Conservation (phyloP, 495 filamentous ascomycete genomes). For the Monascus purpureus region DNA sequence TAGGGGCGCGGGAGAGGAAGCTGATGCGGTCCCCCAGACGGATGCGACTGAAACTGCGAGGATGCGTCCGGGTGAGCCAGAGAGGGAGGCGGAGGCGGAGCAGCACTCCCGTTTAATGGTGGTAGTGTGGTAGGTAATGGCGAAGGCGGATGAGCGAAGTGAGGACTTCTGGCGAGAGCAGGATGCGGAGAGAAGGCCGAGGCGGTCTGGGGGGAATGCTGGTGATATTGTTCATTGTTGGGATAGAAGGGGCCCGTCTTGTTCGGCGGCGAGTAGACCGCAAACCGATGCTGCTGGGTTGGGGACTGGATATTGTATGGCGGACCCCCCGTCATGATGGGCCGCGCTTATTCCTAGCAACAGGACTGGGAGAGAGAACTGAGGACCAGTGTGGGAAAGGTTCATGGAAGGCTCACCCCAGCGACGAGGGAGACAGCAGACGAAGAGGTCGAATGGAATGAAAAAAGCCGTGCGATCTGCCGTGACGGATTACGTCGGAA, state of each 20-base stretch:
- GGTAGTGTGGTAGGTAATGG: slow-evolving; percentile 34
- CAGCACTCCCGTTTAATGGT: slow-evolving; percentile 38
- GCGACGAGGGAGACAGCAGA: not conserved
- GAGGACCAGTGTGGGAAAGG: not conserved
- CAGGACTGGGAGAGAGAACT: not conserved
- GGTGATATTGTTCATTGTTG: slow-evolving; percentile 44
- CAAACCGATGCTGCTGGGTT: slow-evolving; percentile 26
- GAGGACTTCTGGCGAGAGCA: slow-evolving; percentile 39
- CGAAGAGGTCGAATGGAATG: not conserved
- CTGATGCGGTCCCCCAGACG: slow-evolving; percentile 17
- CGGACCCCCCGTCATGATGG: slow-evolving; percentile 35
- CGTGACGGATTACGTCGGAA: too few species aligned
- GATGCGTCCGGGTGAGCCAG: slow-evolving; percentile 27
- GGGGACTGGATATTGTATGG: slow-evolving; percentile 32
- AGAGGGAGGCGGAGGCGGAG: slow-evolving; percentile 28
- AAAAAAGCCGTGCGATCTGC: not conserved
- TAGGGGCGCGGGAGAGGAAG: slow-evolving; percentile 29
- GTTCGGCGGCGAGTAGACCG: slow-evolving; percentile 27
- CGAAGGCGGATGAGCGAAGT: slow-evolving; percentile 37
- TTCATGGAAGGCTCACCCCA: not conserved
- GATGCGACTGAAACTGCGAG: slow-evolving; percentile 32
- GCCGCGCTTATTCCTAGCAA: slow-evolving; percentile 22
- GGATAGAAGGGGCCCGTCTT: slow-evolving; percentile 39
- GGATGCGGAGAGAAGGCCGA: slow-evolving; percentile 40
- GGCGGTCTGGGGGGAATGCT: slow-evolving; percentile 38